Evolutionary conservation across 495 filamentous ascomycete species (phyloP), one percentile per base, ranked within the genome.

Genomic region (Friedmanniomyces simplex): DNA sequence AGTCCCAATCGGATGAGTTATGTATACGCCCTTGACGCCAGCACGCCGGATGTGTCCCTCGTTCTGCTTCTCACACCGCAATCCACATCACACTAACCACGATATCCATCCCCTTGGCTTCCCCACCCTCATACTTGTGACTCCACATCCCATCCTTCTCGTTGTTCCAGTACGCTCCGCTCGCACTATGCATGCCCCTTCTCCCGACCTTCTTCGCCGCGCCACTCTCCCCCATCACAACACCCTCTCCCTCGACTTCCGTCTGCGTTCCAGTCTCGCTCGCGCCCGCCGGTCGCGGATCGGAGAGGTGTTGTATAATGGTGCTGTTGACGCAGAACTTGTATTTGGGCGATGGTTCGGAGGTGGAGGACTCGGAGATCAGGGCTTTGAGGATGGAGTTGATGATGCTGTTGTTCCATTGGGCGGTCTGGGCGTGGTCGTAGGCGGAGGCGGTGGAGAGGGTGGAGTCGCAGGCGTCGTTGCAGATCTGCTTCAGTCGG

Each of bases 91-190:
- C 77, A 68, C 83, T 89, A 52, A 98, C 78, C 55, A 98, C 89
- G 52, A 95, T 84, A 70, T 96, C 93, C 71, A 98, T 77, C 10
- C 91, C 93, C 76, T 82, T 85, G 68, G 74, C 80, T 72, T 89
- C 87, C 21, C 82, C 85, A 53, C 81, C 88, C 63, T 91, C 86
- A 69, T 87, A 95, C 76, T 98, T 97, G 76, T 83, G 94, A 67
- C 83, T 96, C 89, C 89, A 98, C 86, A 94, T 95, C 52, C 93
- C 93, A 66, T 98, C 93, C 56, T 83, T 88, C 76, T 94, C 91
- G 66, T 93, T 89, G 68, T 97, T 91, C 93, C 93, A 98, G 76
- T 86, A 98, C 1, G 90, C 94, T 41, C 88, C 93, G 0, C 86
- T 88, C 16, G 93, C 93, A 59, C 83, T 88, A 77, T 98, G 93